These are phyloP conservation scores for Combretum micranthum DNA, from an alignment of 345 rosid genomes.

Conservation along the genomic window DNA sequence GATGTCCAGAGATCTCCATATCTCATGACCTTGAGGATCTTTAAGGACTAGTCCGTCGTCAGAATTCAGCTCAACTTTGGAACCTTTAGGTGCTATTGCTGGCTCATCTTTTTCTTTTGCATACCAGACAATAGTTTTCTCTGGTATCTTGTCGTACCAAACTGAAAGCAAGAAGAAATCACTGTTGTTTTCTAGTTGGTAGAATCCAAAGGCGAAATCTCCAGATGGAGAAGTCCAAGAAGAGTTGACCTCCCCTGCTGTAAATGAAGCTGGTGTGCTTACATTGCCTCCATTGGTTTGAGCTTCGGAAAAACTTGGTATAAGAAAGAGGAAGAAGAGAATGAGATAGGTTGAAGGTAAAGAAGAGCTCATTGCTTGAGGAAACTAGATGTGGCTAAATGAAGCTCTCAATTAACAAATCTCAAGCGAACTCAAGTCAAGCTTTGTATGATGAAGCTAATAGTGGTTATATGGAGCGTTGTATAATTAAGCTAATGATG, in stretches of 20 bases:
- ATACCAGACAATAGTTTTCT: slow-evolving; percentile 24
- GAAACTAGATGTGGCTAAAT: too few species aligned
- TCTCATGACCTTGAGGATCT: slow-evolving; percentile 15
- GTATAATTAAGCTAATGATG: too few species aligned
- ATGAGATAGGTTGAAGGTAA: too few species aligned
- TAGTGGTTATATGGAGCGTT: too few species aligned
- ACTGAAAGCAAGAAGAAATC: slow-evolving; percentile 26
- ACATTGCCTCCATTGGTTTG: neutral
- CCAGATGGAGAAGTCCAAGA: slow-evolving; percentile 23
- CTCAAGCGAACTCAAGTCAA: too few species aligned
- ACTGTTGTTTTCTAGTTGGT: neutral
- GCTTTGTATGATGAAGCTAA: too few species aligned
- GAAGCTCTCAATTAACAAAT: too few species aligned
- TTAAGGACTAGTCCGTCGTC: slow-evolving; percentile 13
- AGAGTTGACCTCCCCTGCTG: neutral
- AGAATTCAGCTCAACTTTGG: slow-evolving; percentile 17
- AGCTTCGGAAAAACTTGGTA: neutral
- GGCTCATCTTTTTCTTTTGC: slow-evolving; percentile 13
- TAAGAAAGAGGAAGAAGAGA: neutral
- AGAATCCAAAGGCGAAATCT: slow-evolving; percentile 31
- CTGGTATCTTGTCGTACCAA: slow-evolving; percentile 22
- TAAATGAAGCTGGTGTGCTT: neutral
- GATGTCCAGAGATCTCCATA: slow-evolving; percentile 15
- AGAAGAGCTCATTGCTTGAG: too few species aligned
- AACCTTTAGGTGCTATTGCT: slow-evolving; percentile 15